Percentiles rank a stretch among this genome's conserved stretches.
Evolutionary conservation across 176 grass and related monocot genomes (phyloP).

Genomic region (Aegilops speltoides): DNA sequence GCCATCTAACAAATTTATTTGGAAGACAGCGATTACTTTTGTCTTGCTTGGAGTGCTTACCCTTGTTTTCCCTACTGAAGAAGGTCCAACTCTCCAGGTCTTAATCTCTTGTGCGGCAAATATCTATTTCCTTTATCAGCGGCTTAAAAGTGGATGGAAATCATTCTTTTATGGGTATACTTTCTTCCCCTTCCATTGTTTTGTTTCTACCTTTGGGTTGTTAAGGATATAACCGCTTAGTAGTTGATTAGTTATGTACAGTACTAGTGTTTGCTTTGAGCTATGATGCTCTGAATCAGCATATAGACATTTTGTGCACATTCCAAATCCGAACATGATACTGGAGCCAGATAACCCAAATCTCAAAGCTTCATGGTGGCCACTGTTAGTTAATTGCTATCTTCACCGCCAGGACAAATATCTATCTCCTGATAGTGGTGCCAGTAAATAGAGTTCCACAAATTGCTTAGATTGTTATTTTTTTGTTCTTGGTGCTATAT

Average conservation of each 20-base stretch:
- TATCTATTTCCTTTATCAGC: slow-evolving; percentile 87
- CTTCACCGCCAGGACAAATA: not conserved
- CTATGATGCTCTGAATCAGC: not conserved
- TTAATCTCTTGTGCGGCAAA: slow-evolving; percentile 70
- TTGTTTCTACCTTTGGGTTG: slow-evolving; percentile 17
- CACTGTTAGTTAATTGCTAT: not conserved
- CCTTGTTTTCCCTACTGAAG: slow-evolving; percentile 79
- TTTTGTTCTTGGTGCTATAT: not conserved
- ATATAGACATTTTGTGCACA: not conserved
- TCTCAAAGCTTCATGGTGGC: not conserved
- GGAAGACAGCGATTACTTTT: slow-evolving; percentile 68
- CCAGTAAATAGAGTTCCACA: not conserved
- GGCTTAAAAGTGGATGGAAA: slow-evolving; percentile 61
- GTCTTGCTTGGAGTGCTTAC: slow-evolving; percentile 67
- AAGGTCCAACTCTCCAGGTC: slow-evolving; percentile 92
- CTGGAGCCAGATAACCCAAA: not conserved
- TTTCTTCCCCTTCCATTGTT: slow-evolving; percentile 32
- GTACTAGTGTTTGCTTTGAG: not conserved
- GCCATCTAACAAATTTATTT: slow-evolving; percentile 67
- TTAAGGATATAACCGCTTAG: not conserved
- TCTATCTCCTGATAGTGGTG: not conserved
- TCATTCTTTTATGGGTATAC: slow-evolving; percentile 87
- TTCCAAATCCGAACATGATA: not conserved
- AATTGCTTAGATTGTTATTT: not conserved
- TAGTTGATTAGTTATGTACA: slow-evolving; percentile 20